phyloP scores from a whole-genome alignment of 768 basidiomycete genomes.

The Termitomyces sp. region DNA sequence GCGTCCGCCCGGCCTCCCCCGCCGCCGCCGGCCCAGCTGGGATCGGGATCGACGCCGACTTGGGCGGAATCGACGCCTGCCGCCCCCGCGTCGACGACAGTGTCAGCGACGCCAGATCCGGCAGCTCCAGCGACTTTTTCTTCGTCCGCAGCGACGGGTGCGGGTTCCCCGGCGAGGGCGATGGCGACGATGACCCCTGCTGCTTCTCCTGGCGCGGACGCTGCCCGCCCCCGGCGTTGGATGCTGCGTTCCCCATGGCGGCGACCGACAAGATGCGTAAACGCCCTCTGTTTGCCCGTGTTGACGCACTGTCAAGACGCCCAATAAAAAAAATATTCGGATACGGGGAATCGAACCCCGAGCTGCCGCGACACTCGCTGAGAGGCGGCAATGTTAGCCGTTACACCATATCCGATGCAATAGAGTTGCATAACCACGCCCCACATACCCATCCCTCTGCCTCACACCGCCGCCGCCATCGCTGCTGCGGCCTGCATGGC shows the following conservation, averaged over 20 bases:
- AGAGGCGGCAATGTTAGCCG: constrained; percentile 66
- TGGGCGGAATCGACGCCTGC: background rate
- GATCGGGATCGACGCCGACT: constrained; percentile 2
- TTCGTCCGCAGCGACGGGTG: constrained; percentile 63
- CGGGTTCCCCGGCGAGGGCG: constrained; percentile 37
- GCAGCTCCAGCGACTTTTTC: constrained; percentile 74
- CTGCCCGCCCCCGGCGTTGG: background rate
- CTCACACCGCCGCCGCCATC: too few species aligned
- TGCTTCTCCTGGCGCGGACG: background rate
- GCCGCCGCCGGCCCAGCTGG: constrained; percentile 5
- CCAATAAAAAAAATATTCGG: constrained; percentile 13
- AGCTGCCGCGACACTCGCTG: constrained; percentile 42
- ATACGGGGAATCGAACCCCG: constrained; percentile 56
- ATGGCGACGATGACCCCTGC: background rate
- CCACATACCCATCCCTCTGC: background rate
- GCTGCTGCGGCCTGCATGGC: background rate
- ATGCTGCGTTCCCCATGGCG: constrained; percentile 13
- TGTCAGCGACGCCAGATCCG: constrained; percentile 54
- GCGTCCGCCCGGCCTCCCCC: constrained; percentile 22
- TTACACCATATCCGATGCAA: constrained; percentile 49
- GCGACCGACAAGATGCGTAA: background rate
- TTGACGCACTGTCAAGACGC: background rate
- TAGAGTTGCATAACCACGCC: background rate
- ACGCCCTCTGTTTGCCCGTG: background rate
- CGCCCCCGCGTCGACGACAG: constrained; percentile 18